Base-by-base conservation (phyloP, 768 basidiomycete genomes). In the Omphalotus guepiniiformis region DNA sequence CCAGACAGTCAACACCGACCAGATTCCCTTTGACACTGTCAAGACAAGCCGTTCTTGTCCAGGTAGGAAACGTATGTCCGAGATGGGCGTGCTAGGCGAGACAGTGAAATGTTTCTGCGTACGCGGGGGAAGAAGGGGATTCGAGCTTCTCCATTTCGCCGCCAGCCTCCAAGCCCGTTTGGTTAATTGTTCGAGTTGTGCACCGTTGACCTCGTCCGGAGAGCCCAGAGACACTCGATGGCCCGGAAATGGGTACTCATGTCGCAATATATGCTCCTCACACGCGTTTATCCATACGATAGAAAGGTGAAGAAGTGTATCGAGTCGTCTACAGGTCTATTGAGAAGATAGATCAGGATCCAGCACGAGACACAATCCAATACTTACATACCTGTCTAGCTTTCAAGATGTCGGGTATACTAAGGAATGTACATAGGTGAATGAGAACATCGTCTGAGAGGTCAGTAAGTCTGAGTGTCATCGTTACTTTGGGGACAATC, bases 1-100 rank as follows among this genome's bases (percentile, higher is more conserved):
- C 79, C 84, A 83, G 16, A 82, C 55, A 1, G 71, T 66, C 39
- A 85, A 54, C 15, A 69, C 65, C 32, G 79, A 78, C 84, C 84
- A 86, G 41, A 86, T 75, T 5, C 72, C 70, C 50, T 76, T 76
- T 3, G 79, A 80, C 7, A 80, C 69, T 6, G 77, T 77, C 47
- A 83, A 42, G 3, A 85, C 43, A 36, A n/a, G 16, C 29, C 44
- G 44, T 35, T 36, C 22, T 9, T 32, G 38, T 47, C 50, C n/a
- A n/a, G n/a, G 75, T 0, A 85, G 47, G 53, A 86, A 79, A 12
- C 68, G 73, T 13, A 85, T 67, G 9, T 79, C 71, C 12, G 75
- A 72, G 13, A 86, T 69, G 1, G 70, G 60, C 0, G 72, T 75
- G 23, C 68, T 69, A 34, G 62, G 68, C 22, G 65, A 65, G 3